Evolutionary conservation across 176 grass and related monocot genomes (phyloP), one percentile per base, ranked within the genome.

Genomic region (Oryza brachyantha): DNA sequence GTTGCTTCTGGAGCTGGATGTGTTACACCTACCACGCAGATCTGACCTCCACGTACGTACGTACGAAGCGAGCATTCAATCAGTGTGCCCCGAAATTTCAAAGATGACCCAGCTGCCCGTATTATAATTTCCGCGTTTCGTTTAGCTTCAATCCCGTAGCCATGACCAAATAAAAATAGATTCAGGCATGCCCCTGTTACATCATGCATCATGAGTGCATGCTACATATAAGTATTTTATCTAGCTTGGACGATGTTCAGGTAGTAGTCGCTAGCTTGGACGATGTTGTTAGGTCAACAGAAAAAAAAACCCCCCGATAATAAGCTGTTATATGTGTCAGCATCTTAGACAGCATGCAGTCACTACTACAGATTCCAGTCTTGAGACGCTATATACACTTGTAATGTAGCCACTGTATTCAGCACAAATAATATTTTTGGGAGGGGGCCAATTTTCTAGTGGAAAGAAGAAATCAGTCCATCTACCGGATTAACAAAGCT

Each of bases 171-270:
- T 27, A 64, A 55, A 64, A 55, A 43, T 36, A 1, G 37, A 26
- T 72, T 27, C 38, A 62, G 8, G n/a, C 16, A 48, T 73, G 17
- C 28, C 57, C 5, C 46, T 45, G 13, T 52, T 52, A 52, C 46
- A 52, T 52, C 46, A 52, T 52, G 0, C 46, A 52, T 21, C 17
- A 52, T 52, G n/a, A 52, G 4, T 45, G 4, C n/a, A 59, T 62
- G 68, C 45, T 70, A 45, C 69, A 31, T 3, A 32, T 32, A 32
- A 4, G 27, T 79, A 76, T 86, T 66, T 38, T 61, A 16, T 78
- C 50, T 27, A 31, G 10, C 50, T n/a, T 55, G 21, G 21, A 57
- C n/a, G 34, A 54, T 36, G 28, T 25, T 36, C n/a, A n/a, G n/a
- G n/a, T n/a, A n/a, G 9, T 54, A 54, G 48, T n/a, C 5, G 48